Evolutionary conservation across 2,329 filamentous ascomycete species (phyloP).

Genomic region (Colletotrichum sp.): DNA sequence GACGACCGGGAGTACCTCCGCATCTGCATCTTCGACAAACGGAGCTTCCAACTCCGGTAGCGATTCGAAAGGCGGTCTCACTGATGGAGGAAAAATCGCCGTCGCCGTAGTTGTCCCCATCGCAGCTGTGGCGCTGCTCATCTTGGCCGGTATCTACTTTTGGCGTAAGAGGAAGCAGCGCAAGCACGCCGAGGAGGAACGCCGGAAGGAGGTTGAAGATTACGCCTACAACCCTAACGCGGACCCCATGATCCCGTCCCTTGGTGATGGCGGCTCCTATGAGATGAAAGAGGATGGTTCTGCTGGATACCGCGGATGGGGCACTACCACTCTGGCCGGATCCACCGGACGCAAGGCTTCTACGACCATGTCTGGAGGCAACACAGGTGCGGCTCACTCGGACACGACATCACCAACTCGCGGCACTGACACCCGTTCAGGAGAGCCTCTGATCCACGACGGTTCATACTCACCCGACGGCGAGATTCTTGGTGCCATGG

Average conservation of each 20-base stretch:
- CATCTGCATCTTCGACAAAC: conserved; percentile 31
- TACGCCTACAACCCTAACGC: conserved; percentile 98
- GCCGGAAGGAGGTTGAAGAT: conserved; percentile 95
- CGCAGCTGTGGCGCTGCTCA: conserved; percentile 80
- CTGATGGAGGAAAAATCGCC: conserved; percentile 75
- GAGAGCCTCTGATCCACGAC: conserved; percentile 65
- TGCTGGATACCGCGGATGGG: conserved; percentile 93
- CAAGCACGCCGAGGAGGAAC: conserved; percentile 83
- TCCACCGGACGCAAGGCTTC: conserved; percentile 82
- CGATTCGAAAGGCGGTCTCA: conserved; percentile 50
- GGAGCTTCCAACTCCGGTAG: conserved; percentile 29
- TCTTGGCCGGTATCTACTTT: conserved; percentile 77
- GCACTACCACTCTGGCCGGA: conserved; percentile 71
- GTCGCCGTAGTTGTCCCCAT: conserved; percentile 95
- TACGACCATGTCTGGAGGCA: conserved; percentile 83
- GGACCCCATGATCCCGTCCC: conserved; percentile 74
- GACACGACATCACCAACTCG: conserved; percentile 74
- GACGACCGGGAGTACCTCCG: conserved; percentile 24
- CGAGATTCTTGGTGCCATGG: conserved; percentile 84
- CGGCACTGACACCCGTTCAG: conserved; percentile 72
- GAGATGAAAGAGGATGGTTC: conserved; percentile 80
- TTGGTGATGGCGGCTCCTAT: conserved; percentile 59
- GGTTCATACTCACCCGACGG: conserved; percentile 67
- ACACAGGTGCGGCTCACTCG: conserved; percentile 69
- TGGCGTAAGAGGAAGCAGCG: conserved; percentile 89